Percentiles rank a stretch among this genome's conserved stretches.
Evolutionary conservation across 2,329 filamentous ascomycete genomes (phyloP).

Genomic region (Hypomyces rosellus): DNA sequence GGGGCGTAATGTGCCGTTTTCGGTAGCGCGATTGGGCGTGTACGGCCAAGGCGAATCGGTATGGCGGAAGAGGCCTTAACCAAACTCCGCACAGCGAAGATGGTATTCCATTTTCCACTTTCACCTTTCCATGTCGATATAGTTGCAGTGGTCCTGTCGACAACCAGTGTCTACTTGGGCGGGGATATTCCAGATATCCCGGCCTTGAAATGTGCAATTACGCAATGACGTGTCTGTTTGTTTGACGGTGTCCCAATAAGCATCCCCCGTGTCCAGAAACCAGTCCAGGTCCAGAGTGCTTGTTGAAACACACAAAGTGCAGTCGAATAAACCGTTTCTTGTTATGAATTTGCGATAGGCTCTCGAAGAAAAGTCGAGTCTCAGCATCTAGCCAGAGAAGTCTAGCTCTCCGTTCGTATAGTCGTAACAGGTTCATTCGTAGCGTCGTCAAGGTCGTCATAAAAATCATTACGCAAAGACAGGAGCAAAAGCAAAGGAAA

Average conservation of each 20-base stretch:
- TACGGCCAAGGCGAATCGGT: constrained; percentile 7
- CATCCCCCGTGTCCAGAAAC: constrained; percentile 18
- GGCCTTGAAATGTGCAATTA: constrained; percentile 19
- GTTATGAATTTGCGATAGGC: constrained; percentile 19
- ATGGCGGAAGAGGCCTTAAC: constrained; percentile 11
- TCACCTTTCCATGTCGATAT: constrained; percentile 20
- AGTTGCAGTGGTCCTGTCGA: constrained; percentile 31
- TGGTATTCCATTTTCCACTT: constrained; percentile 13
- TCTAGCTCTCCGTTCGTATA: constrained; percentile 24
- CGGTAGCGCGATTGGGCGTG: neutral
- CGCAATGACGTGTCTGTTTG: constrained; percentile 26
- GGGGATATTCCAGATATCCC: constrained; percentile 34
- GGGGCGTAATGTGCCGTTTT: neutral
- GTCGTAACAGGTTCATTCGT: constrained; percentile 30
- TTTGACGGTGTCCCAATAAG: constrained; percentile 22
- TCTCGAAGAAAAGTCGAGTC: constrained; percentile 24
- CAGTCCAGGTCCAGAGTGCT: constrained; percentile 20
- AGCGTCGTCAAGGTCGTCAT: constrained; percentile 38
- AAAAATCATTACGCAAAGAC: constrained; percentile 39
- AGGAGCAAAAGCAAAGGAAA: constrained; percentile 27
- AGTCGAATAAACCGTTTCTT: constrained; percentile 24
- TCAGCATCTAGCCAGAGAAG: constrained; percentile 27
- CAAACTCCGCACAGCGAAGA: constrained; percentile 28
- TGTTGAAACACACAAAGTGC: constrained; percentile 12
- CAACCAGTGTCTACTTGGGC: constrained; percentile 38